phyloP scores from a whole-genome alignment of 108 stramenopile species.

The Cyclostephanos tholiformis region DNA sequence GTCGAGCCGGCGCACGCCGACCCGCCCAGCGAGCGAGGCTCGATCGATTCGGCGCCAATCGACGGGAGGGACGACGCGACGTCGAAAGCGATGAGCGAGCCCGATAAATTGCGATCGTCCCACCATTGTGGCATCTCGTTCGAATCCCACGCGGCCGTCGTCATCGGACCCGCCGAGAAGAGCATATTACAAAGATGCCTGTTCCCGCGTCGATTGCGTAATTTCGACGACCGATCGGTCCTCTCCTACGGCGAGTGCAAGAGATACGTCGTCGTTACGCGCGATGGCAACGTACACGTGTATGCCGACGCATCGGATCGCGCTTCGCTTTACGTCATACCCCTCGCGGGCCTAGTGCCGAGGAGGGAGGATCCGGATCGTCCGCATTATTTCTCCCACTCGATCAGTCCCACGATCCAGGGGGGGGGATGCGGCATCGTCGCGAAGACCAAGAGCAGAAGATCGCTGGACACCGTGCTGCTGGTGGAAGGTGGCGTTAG shows the following conservation, averaged over 20 bases:
- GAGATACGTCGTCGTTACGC: slow-evolving; percentile 55
- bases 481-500: slow-evolving; percentile 27
- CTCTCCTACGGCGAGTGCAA: slow-evolving; percentile 67
- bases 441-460: slow-evolving; percentile 17
- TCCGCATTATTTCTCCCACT: slow-evolving; percentile 56
- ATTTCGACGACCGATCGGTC: slow-evolving; percentile 64
- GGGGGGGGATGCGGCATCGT: slow-evolving; percentile 24
- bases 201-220: slow-evolving; percentile 23
- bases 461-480: slow-evolving; percentile 45
- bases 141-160: slow-evolving; percentile 56
- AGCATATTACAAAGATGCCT: slow-evolving; percentile 41
- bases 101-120: slow-evolving; percentile 42
- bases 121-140: slow-evolving; percentile 52
- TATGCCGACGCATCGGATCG: slow-evolving; percentile 59
- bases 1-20: slow-evolving; percentile 43
- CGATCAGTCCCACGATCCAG: slow-evolving; percentile 55
- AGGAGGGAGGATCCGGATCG: slow-evolving; percentile 62
- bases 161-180: slow-evolving; percentile 54
- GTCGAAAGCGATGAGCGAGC: slow-evolving; percentile 10
- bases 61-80: not conserved
- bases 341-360: slow-evolving; percentile 33
- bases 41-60: not conserved
- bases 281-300: slow-evolving; percentile 48
- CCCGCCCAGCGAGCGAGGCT: slow-evolving; percentile 14
- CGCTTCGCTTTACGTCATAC: slow-evolving; percentile 65